Evolutionary conservation across 768 basidiomycete species (phyloP).

Genomic region (Mycena galopus): DNA sequence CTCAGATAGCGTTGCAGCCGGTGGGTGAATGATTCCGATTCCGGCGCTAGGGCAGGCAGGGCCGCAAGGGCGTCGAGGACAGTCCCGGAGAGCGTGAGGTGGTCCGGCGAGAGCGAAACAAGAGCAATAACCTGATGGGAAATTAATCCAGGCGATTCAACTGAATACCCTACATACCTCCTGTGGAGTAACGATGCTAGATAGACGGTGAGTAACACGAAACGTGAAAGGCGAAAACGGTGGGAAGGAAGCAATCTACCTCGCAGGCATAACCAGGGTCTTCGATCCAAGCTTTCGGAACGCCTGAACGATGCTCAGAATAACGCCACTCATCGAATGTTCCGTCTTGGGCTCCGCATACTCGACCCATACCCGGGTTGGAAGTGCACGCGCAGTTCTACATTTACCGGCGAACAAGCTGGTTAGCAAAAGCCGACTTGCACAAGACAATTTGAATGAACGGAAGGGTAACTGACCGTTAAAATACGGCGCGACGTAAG

Average conservation of each 20-base stretch:
- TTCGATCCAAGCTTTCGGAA: constrained; percentile 52
- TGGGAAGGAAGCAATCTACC: constrained; percentile 41
- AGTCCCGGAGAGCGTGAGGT: constrained; percentile 57
- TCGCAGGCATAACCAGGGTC: constrained; percentile 65
- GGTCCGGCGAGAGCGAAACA: constrained; percentile 54
- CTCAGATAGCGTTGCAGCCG: background rate
- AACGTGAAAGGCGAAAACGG: background rate
- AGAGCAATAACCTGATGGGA: constrained; percentile 54
- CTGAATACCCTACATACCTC: constrained; percentile 45
- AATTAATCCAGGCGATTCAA: background rate
- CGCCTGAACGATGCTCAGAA: constrained; percentile 52
- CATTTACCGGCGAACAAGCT: background rate
- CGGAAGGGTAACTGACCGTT: constrained; percentile 53
- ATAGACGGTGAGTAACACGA: background rate
- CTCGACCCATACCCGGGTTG: constrained; percentile 54
- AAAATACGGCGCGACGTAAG: constrained; percentile 69
- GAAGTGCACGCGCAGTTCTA: constrained; percentile 64
- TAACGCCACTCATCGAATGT: constrained; percentile 58
- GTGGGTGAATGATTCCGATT: constrained; percentile 26
- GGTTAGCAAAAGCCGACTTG: too few species aligned
- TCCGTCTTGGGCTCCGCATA: constrained; percentile 53
- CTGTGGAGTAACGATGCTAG: constrained; percentile 54
- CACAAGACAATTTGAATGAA: background rate
- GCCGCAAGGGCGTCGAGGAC: constrained; percentile 55
- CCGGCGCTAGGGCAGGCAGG: constrained; percentile 40